A percentile compares a stretch with the other conserved stretches of the same genome.
Conservation (phyloP, 176 grass and related monocot species). For the Elymus sibiricus region DNA sequence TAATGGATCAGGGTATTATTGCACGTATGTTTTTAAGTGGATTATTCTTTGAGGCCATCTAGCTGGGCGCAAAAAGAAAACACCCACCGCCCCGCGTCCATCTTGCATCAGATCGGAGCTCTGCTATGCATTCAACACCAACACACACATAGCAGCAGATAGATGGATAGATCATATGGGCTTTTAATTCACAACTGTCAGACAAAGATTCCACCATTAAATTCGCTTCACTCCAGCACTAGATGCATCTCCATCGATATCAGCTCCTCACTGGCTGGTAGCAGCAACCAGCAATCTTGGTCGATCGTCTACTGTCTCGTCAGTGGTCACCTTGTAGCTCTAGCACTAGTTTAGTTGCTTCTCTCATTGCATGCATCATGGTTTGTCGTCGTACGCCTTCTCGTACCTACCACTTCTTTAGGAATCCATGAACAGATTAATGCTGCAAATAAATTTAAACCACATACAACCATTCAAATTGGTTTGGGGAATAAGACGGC, state of each 20-base stretch:
- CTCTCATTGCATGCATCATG: not conserved
- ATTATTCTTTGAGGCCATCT: too few relatives aligned
- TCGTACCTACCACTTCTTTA: not conserved
- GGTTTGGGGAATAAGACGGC: too few relatives aligned
- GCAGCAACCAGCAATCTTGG: not conserved
- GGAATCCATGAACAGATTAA: not conserved
- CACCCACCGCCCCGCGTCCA: too few relatives aligned
- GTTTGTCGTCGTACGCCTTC: not conserved
- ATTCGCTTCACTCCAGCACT: not conserved
- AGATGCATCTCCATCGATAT: not conserved
- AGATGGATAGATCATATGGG: not conserved
- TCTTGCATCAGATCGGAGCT: not conserved
- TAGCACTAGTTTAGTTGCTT: not conserved
- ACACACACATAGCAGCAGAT: not conserved
- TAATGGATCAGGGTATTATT: too few relatives aligned
- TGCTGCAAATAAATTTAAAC: not conserved
- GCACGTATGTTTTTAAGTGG: too few relatives aligned
- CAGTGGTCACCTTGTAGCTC: not conserved
- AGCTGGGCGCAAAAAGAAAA: too few relatives aligned
- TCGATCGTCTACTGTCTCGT: not conserved
- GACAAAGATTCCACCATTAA: conserved; percentile 11
- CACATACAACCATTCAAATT: too few relatives aligned
- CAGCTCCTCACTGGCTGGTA: not conserved
- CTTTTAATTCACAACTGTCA: not conserved
- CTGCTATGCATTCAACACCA: not conserved